Evolutionary conservation across 169 alveolate genomes (phyloP), one percentile per base, ranked within the genome.

Genomic region (Plasmodium reichenowi): DNA sequence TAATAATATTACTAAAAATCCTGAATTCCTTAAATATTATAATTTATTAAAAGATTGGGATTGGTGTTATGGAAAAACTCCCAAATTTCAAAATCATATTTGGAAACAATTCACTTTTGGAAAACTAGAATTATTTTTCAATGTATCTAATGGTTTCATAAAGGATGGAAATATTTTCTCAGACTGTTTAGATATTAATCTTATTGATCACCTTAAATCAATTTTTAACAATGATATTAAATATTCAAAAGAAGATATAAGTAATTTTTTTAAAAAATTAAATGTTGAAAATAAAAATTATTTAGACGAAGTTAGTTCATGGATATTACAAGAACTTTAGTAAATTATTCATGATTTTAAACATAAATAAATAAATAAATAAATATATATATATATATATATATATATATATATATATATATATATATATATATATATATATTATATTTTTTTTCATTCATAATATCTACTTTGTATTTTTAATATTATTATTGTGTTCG

Each of bases 31-130:
- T n/a, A 83, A 83, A 83, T 68, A 50, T 43, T 67, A 52, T 56
- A 83, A 83, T 68, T 15, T 83, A 45, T 62, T 83, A 26, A 83
- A 68, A 22, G 92, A 94, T n/a, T 95, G 97, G 97, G 95, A 95
- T 22, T 96, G 98, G 97, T 71, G 94, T 45, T 95, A 93, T 86
- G 97, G 97, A 17, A 93, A 93, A 58, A 93, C 96, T 24, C 97
- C 98, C 22, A 83, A 83, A 60, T 83, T 83, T 68, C 91, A 83
- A 68, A 83, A 83, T 32, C 47, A 45, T 68, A 10, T 83, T 20
- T 83, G 85, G 20, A 83, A 68, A 48, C 71, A 52, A 56, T 83
- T 83, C 59, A 68, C 10, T 68, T 83, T 83, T 58, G 91, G 91
- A 68, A 54, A 70, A 45, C 1, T 83, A 13, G 91, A 83, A 58